Base-by-base conservation (phyloP, 371 early-diverging fungal species). In the Mortierella sp. region DNA sequence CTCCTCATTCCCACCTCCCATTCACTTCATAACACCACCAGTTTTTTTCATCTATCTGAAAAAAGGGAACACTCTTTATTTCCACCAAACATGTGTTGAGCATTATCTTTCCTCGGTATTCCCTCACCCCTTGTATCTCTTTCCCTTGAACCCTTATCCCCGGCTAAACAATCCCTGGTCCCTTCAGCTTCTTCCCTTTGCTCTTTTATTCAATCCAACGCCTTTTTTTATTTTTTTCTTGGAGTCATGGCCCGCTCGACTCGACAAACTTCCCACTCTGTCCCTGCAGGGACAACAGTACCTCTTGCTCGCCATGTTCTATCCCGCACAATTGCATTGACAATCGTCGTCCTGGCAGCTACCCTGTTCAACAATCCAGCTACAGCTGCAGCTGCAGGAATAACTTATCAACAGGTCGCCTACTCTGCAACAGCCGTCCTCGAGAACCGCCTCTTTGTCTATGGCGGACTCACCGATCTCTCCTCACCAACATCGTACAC, bases 381-480 rank as follows among this genome's bases (percentile, higher is more conserved):
- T n/a, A 14, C 68, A 40, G n/a, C 47, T 13, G 58, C 63, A 0
- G 40, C 40, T 41, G 26, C 34, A 8, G 74, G 41, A 16, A 29
- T 39, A 11, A n/a, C 69, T 9, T 80, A 69, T n/a, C 71, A 77
- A 31, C 78, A 71, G 1, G 72, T 82, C 53, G 29, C 69, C 44
- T 82, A 71, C 40, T 52, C 82, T 5, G 58, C 78, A 10, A 69
- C 82, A 8, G 75, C 82, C 50, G 13, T 82, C 1, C 47, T 77
- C 3, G 69, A 68, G 9, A 65, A 53, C 22, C 48, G 72, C 2
- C 75, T 82, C 43, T 82, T 71, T 68, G 31, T 82, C 71, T 77
- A 71, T 44, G 82, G 82, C 11, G 82, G 82, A 7, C 64, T 74
- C 61, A 77, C 71, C 61, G 50, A 73, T 43, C 19, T 74, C 14